phyloP scores from a whole-genome alignment of 2,329 filamentous ascomycete genomes.

The Botrytis pseudocinerea region DNA sequence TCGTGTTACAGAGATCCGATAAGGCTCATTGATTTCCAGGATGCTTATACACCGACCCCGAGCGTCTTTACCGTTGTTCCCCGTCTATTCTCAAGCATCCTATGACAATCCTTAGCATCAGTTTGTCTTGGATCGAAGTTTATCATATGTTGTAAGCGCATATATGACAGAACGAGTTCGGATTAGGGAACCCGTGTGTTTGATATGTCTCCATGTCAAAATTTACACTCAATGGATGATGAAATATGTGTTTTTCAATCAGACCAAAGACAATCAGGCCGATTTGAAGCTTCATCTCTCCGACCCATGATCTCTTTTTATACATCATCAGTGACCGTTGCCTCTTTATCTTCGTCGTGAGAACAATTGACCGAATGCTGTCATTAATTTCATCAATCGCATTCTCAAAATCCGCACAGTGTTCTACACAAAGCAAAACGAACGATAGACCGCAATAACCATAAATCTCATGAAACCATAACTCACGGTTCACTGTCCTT shows the following conservation, averaged over 20 bases:
- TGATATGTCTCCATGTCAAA: no score
- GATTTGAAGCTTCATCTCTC: background rate
- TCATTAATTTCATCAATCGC: no score
- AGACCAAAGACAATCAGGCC: background rate
- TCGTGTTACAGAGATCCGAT: constrained; percentile 6
- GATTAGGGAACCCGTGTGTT: background rate
- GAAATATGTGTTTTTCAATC: no score
- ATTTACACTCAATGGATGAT: background rate
- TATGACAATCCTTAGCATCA: background rate
- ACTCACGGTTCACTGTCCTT: background rate
- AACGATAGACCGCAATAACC: background rate
- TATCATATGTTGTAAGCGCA: background rate
- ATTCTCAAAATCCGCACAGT: background rate
- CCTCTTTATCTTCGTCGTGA: background rate
- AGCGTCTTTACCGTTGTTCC: background rate
- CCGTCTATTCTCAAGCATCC: background rate
- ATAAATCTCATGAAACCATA: background rate
- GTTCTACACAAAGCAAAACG: background rate
- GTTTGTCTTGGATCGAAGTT: background rate
- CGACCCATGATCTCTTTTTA: background rate
- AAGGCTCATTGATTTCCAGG: background rate
- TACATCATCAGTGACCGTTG: background rate
- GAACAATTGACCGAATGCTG: background rate
- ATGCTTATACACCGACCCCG: background rate
- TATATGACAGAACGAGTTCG: background rate